Evolutionary conservation across 2,329 filamentous ascomycete species (phyloP), one percentile per base, ranked within the genome.

Genomic region (Pseudocercospora macadamiae): DNA sequence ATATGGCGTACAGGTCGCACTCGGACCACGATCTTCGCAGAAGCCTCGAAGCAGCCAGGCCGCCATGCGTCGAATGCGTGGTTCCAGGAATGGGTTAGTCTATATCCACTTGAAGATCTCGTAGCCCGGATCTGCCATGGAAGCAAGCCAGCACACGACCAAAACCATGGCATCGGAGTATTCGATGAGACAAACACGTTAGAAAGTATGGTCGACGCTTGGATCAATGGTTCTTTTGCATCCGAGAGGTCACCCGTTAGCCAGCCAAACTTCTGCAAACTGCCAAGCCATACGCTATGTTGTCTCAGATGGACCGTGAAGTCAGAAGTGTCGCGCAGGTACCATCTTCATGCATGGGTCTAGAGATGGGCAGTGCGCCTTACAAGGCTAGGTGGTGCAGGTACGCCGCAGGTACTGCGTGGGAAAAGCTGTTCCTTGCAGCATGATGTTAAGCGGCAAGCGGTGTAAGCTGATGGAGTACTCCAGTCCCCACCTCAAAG

Each of bases 1-100:
- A 42, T 18, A 42, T 49, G 25, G 45, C 45, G 21, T 26, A 34
- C 12, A 19, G 21, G 51, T 53, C 34, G 51, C 51, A 53, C 32
- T n/a, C 28, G 3, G 12, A 53, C 51, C 34, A 10, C 19, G 16
- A 44, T 8, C 28, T 32, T 19, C 18, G 16, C 39, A 19, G 8
- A 25, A 44, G 21, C 3, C 39, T 45, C 2, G 39, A 45, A 45
- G 39, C 12, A 23, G 19, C 6, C 6, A 44, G 19, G 3, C 18
- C 18, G n/a, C n/a, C 16, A 42, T 14, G 37, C 37, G 9, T n/a
- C 18, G 16, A 6, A 1, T 18, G 37, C 2, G 10, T 3, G 8
- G 8, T 3, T 18, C 3, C n/a, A 4, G 9, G 14, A 16, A 42
- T 18, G 16, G 14, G 3, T 42, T 18, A 18, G 18, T 9, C 37